phyloP scores from a whole-genome alignment of 2,329 filamentous ascomycete genomes.

The Neodidymelliopsis sp. region DNA sequence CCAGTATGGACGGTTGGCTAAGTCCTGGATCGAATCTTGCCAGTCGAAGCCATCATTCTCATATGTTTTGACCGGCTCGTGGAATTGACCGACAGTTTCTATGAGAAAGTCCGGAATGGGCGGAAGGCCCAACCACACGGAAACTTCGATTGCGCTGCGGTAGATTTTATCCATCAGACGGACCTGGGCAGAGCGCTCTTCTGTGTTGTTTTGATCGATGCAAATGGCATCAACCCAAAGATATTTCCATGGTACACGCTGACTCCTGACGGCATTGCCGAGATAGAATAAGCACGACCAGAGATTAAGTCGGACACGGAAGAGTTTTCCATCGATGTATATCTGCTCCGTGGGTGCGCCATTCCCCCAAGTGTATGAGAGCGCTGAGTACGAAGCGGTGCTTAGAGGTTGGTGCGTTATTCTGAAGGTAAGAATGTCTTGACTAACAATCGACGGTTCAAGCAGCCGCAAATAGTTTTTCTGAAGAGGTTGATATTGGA shows the following conservation, averaged over 20 bases:
- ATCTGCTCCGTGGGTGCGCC: conserved; percentile 3
- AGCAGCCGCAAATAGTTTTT: not conserved
- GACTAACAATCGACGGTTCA: not conserved
- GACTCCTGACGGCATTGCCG: not conserved
- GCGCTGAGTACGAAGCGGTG: conserved; percentile 27
- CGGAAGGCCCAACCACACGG: conserved; percentile 14
- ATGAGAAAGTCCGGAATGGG: not conserved
- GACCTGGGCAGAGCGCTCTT: conserved; percentile 16
- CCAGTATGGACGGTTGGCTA: conserved; percentile 14
- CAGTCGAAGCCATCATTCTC: conserved; percentile 2
- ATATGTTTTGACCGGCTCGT: not conserved
- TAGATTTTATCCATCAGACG: conserved; percentile 16
- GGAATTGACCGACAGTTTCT: not conserved
- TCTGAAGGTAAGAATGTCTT: not conserved
- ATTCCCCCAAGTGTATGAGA: conserved; percentile 44
- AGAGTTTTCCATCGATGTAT: not conserved
- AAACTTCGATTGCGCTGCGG: conserved; percentile 4
- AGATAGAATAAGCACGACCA: conserved; percentile 2
- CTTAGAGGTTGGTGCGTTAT: not conserved
- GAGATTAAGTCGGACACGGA: not conserved
- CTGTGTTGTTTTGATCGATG: conserved; percentile 12
- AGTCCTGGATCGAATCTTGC: conserved; percentile 1
- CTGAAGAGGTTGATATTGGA: not conserved
- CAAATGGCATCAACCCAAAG: conserved; percentile 7
- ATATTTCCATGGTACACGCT: not conserved